Evolutionary conservation across 1,284 basidiomycete genomes (phyloP).

Genomic region (Puccinia coronata): DNA sequence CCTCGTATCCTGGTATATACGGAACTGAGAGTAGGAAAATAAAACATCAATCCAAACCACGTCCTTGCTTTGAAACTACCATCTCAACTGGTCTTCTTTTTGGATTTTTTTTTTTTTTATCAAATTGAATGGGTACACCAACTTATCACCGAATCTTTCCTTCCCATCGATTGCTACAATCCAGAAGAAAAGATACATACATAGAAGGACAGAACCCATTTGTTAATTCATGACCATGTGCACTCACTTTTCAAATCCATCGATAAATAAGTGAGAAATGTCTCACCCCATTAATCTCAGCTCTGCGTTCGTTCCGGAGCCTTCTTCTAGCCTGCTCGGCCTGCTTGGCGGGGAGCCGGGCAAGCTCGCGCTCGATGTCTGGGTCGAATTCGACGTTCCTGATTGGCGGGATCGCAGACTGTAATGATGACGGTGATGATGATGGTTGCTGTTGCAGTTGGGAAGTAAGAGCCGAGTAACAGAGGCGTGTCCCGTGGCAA

Average conservation of each 20-base stretch:
- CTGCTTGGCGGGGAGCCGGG: slow-evolving; percentile 21
- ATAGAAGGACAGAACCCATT: no score
- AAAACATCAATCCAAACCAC: no score
- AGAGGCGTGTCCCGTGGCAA: no score
- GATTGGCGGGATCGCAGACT: background rate
- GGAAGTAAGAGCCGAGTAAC: no score
- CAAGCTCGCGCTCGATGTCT: slow-evolving; percentile 38
- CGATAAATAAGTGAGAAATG: background rate
- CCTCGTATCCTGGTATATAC: slow-evolving; percentile 44
- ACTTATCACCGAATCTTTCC: slow-evolving; percentile 45
- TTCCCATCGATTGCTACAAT: slow-evolving; percentile 32
- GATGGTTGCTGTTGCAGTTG: no score
- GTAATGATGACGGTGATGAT: no score
- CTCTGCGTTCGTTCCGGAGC: slow-evolving; percentile 37
- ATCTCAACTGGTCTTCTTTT: background rate
- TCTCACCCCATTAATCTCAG: slow-evolving; percentile 43
- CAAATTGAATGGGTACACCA: background rate
- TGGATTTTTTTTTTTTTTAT: background rate
- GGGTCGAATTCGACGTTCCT: slow-evolving; percentile 32
- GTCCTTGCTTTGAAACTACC: no score
- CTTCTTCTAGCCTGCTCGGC: slow-evolving; percentile 33
- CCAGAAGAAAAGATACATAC: no score
- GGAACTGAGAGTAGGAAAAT: no score
- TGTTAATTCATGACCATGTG: no score
- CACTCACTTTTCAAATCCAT: background rate